Percentiles rank a stretch among this genome's conserved stretches.
Evolutionary conservation across 1,284 basidiomycete genomes (phyloP).

Genomic region (Xerocomus amazonicus): DNA sequence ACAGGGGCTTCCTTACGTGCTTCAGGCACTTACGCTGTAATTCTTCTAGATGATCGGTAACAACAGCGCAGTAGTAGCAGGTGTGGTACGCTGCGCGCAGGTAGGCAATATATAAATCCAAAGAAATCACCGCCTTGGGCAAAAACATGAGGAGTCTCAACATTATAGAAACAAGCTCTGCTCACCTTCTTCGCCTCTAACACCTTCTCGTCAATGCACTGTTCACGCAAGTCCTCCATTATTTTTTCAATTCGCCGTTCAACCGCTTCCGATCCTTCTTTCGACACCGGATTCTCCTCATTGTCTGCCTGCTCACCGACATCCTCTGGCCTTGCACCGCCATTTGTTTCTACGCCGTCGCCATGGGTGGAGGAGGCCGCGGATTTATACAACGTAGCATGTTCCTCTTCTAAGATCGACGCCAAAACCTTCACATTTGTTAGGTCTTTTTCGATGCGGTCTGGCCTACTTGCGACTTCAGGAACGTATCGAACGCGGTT

Average conservation of each 20-base stretch:
- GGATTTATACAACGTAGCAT: conserved; percentile 46
- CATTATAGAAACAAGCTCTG: conserved; percentile 10
- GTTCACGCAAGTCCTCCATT: conserved; percentile 61
- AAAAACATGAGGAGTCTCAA: conserved; percentile 20
- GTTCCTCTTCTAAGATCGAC: conserved; percentile 68
- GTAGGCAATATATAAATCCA: conserved; percentile 85
- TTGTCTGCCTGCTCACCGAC: conserved; percentile 41
- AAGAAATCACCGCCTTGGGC: conserved; percentile 61
- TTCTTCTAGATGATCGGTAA: conserved; percentile 90
- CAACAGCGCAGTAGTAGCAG: conserved; percentile 94
- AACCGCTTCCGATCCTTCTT: conserved; percentile 66
- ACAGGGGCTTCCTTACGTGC: conserved; percentile 76
- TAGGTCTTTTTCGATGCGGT: conserved; percentile 76
- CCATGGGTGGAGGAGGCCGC: conserved; percentile 20
- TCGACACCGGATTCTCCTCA: conserved; percentile 54
- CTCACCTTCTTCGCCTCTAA: conserved; percentile 67
- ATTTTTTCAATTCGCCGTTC: conserved; percentile 74
- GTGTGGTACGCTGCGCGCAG: conserved; percentile 82
- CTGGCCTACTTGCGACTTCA: conserved; percentile 73
- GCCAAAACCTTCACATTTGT: conserved; percentile 70
- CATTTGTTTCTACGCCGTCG: conserved; percentile 33
- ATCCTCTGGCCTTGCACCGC: conserved; percentile 31
- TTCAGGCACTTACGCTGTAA: conserved; percentile 89
- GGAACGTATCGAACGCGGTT: conserved; percentile 78
- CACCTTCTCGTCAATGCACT: conserved; percentile 60